phyloP scores from a whole-genome alignment of 2,329 filamentous ascomycete species.

The Penicillium sumatraense region DNA sequence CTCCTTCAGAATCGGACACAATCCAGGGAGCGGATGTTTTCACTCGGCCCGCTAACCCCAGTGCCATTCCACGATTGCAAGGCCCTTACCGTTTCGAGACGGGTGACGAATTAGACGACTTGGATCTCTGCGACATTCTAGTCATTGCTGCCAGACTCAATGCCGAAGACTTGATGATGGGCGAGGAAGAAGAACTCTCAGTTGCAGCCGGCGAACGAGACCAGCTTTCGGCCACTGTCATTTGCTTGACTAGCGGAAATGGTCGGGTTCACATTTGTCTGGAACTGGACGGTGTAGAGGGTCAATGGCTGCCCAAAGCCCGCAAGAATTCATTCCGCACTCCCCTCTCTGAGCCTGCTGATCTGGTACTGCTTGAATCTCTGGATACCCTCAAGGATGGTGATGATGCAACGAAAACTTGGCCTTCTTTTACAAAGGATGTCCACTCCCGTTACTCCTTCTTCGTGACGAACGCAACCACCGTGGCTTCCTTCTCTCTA shows the following conservation, averaged over 20 bases:
- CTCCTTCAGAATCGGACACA: conserved; percentile 42
- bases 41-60: conserved; percentile 57
- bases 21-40: conserved; percentile 58
- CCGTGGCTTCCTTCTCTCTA: conserved; percentile 60
- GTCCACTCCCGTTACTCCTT: conserved; percentile 61
- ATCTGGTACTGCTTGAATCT: conserved; percentile 51
- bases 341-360: conserved; percentile 46
- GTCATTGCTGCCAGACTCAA: conserved; percentile 59
- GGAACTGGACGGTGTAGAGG: conserved; percentile 65
- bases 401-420: conserved; percentile 36
- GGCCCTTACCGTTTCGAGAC: conserved; percentile 62
- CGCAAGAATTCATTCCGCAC: conserved; percentile 46
- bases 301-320: conserved; percentile 63
- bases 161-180: conserved; percentile 56
- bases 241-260: conserved; percentile 61
- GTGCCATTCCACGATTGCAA: conserved; percentile 64
- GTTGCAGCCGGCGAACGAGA: conserved; percentile 51
- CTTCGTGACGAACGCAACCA: conserved; percentile 60
- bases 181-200: conserved; percentile 53
- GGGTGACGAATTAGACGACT: conserved; percentile 55
- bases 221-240: conserved; percentile 59
- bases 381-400: conserved; percentile 43
- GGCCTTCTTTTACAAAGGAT: conserved; percentile 62
- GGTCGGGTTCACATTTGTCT: conserved; percentile 64
- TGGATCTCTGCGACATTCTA: conserved; percentile 65